Base-by-base conservation (phyloP, 176 grass and related monocot genomes). In the Zoysia pacifica region DNA sequence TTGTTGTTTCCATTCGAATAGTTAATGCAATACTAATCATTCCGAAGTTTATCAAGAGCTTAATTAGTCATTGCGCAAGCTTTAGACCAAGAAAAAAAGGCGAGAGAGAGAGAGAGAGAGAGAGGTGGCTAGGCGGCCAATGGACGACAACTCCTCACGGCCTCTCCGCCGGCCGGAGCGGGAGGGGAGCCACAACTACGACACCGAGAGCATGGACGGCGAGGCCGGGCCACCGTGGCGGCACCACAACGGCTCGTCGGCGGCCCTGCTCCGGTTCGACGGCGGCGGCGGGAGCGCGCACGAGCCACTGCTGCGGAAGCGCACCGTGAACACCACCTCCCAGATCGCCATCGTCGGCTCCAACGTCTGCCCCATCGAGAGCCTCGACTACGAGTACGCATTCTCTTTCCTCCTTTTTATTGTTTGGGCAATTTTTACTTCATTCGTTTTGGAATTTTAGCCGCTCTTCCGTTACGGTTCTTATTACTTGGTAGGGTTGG, bases 311-410 rank as follows among this genome's bases (percentile, higher is more conserved):
- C 83, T 94, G 65, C 80, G 95, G 80, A 90, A 83, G 81, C 88
- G 90, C 37, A 90, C 92, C 65, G 53, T 84, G 78, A 94, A 94
- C 76, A 91, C 92, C 38, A 94, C 95, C 19, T 94, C 91, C 43
- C 95, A 97, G 90, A 87, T 94, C 62, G 95, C 95, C 62, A 93
- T 97, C 53, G 81, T 97, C 68, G 92, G 95, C 2, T 85, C 95
- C 71, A 97, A 94, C 38, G 78, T 97, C 59, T 97, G 78, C 85
- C 81, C 91, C 18, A 59, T 97, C 67, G 92, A 94, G 79, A 94
- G 95, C 86, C 87, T 97, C 48, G 95, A 97, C 85, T 97, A 94
- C 48, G 95, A 97, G 95, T 97, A 93, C 62, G 83, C 84, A 40
- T 60, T 14, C 35, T 7, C 6, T 5, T 43, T 16, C 39, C 4